A percentile compares a stretch with the other conserved stretches of the same genome.
Conservation (phyloP, 1,284 basidiomycete genomes). For the Anthracocystis panici-leucophaei region DNA sequence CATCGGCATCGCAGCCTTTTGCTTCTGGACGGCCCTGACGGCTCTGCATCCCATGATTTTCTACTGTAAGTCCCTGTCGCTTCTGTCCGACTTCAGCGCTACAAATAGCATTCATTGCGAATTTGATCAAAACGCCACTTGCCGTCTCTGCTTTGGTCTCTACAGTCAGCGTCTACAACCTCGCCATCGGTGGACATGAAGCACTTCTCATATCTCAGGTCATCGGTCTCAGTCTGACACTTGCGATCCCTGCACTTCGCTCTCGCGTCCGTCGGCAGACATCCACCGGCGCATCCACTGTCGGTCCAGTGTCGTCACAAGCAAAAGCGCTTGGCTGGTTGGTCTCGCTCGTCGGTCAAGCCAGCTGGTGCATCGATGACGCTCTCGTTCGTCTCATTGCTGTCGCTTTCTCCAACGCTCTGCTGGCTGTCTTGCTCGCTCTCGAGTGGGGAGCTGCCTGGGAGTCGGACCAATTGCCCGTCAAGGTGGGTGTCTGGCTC, state of each 20-base stretch:
- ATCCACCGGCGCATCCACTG: slow-evolving; percentile 22
- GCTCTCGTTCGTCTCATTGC: slow-evolving; percentile 46
- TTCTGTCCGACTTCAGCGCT: neutral
- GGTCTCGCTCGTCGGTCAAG: slow-evolving; percentile 44
- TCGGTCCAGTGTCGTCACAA: slow-evolving; percentile 33
- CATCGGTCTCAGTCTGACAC: slow-evolving; percentile 43
- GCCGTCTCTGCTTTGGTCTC: neutral
- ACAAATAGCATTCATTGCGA: neutral
- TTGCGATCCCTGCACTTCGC: slow-evolving; percentile 38
- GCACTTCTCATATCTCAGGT: slow-evolving; percentile 58
- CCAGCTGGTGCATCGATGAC: slow-evolving; percentile 46
- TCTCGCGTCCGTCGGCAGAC: slow-evolving; percentile 20
- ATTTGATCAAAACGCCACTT: slow-evolving; percentile 7
- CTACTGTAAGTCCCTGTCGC: slow-evolving; percentile 75
- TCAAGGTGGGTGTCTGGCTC: slow-evolving; percentile 53
- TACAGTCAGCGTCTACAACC: slow-evolving; percentile 64
- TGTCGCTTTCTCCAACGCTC: slow-evolving; percentile 43
- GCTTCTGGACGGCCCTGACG: slow-evolving; percentile 89
- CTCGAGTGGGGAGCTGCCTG: slow-evolving; percentile 62
- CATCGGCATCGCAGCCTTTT: slow-evolving; percentile 75
- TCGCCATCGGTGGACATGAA: slow-evolving; percentile 63
- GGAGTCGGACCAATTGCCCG: slow-evolving; percentile 50
- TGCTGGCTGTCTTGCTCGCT: slow-evolving; percentile 48
- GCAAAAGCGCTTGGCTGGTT: slow-evolving; percentile 42
- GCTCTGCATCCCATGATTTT: slow-evolving; percentile 85